Evolutionary conservation across 2,329 filamentous ascomycete genomes (phyloP), one percentile per base, ranked within the genome.

Genomic region (Biscogniauxia marginata): DNA sequence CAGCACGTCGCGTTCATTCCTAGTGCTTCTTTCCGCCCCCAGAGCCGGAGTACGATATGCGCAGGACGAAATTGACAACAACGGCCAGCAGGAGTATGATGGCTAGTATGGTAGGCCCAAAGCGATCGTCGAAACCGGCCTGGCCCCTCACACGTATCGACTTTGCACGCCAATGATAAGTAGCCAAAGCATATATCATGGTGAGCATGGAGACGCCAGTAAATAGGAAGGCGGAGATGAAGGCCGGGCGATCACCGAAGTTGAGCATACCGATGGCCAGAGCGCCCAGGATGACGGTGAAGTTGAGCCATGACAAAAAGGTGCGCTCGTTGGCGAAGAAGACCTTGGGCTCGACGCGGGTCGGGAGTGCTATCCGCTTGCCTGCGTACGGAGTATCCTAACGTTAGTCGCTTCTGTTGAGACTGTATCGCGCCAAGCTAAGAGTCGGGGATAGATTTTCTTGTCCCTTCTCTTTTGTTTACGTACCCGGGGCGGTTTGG

Each of bases 301-400:
- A 98, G 84, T 99, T 99, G 71, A 99, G 90, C 95, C 95, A 99
- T 76, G 92, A 96, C 70, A 99, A 87, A 75, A 99, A 99, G 62
- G 95, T 99, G 62, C 95, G 91, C 79, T 99, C 95, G 82, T 99
- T 99, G 78, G 95, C 95, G 82, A 99, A 99, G 86, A 98, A 99
- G 81, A 99, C 95, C 79, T 99, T 99, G 69, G 95, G 95, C 77
- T 99, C 95, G 76, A 99, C 93, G 66, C 95, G 92, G 58, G 93
- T 97, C 56, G 95, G 95, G 63, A 99, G 91, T 69, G 95, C 93
- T 73, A 99, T 98, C 73, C 93, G 91, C 81, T 99, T 99, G 84
- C 93, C 93, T 96, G 68, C 50, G 25, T 39, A 49, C 3, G 11
- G 44, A n/a, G 34, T 19, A 46, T 24, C 25, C 30, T 59, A 69